Percentiles rank a stretch among this genome's conserved stretches.
Conservation (phyloP, 768 basidiomycete species). For the Pleurotus tuoliensis region DNA sequence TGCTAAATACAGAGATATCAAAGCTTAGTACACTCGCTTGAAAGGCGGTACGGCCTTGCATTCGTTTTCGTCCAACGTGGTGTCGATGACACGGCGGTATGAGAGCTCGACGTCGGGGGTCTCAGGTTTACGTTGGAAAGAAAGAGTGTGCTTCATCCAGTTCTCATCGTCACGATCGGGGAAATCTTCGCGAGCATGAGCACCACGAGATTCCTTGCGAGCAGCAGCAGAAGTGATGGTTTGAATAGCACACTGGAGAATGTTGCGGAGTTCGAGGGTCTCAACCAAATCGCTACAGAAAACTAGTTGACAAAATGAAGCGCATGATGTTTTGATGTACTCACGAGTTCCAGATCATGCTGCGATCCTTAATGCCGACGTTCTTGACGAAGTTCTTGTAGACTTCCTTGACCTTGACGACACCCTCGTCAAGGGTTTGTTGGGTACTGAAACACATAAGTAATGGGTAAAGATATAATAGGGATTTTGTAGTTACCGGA, state of each 20-base stretch:
- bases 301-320: conserved; percentile 4
- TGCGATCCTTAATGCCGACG: conserved; percentile 95
- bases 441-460: conserved; percentile 58
- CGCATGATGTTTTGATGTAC: conserved; percentile 20
- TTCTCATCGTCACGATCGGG: conserved; percentile 95
- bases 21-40: conserved; percentile 84
- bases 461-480: not conserved
- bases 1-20: conserved; percentile 2
- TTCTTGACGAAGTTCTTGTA: conserved; percentile 80
- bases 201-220: conserved; percentile 96
- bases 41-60: conserved; percentile 97
- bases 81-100: conserved; percentile 83
- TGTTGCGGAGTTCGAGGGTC: conserved; percentile 94
- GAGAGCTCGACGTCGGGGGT: conserved; percentile 83
- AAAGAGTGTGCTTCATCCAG: conserved; percentile 96
- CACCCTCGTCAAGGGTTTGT: conserved; percentile 86
- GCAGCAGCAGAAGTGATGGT: conserved; percentile 92
- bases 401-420: conserved; percentile 77
- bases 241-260: conserved; percentile 93
- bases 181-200: conserved; percentile 97
- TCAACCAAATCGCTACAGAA: conserved; percentile 83
- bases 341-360: conserved; percentile 99
- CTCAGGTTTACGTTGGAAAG: conserved; percentile 78
- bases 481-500: conserved; percentile 51
- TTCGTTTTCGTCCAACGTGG: conserved; percentile 91